Evolutionary conservation across 192 early-diverging fungal genomes (phyloP).

Genomic region (Pilobolus umbonatus): DNA sequence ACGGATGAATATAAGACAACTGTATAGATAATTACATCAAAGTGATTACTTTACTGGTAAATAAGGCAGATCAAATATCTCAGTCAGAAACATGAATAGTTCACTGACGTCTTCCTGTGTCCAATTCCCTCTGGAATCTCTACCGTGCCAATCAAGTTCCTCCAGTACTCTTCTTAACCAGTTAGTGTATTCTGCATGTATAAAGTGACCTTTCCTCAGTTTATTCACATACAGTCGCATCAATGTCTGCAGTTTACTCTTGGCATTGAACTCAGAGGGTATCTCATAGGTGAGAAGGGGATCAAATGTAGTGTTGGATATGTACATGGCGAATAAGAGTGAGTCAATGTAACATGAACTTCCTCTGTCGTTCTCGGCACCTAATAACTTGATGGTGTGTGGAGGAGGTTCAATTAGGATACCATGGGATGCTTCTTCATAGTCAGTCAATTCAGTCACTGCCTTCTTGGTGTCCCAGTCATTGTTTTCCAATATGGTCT

Average conservation of each 20-base stretch:
- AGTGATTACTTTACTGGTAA: slow-evolving; percentile 45
- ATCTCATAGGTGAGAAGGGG: slow-evolving; percentile 38
- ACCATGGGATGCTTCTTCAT: slow-evolving; percentile 34
- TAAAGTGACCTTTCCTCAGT: slow-evolving; percentile 54
- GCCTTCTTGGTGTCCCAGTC: slow-evolving; percentile 29
- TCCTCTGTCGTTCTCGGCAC: slow-evolving; percentile 55
- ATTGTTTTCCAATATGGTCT: slow-evolving; percentile 27
- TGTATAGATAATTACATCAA: background rate
- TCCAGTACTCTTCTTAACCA: slow-evolving; percentile 47
- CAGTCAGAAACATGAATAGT: slow-evolving; percentile 63
- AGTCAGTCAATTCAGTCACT: slow-evolving; percentile 19
- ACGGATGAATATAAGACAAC: background rate
- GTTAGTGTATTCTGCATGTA: slow-evolving; percentile 45
- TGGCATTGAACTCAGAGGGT: slow-evolving; percentile 2
- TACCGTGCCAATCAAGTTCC: slow-evolving; percentile 45
- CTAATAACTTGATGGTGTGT: slow-evolving; percentile 25
- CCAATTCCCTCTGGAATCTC: slow-evolving; percentile 9
- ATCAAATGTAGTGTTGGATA: slow-evolving; percentile 51
- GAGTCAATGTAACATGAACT: slow-evolving; percentile 68
- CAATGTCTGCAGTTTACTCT: slow-evolving; percentile 45
- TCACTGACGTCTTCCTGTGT: slow-evolving; percentile 67
- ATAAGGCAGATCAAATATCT: slow-evolving; percentile 60
- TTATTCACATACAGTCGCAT: slow-evolving; percentile 56
- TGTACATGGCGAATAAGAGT: slow-evolving; percentile 65
- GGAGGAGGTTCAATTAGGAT: slow-evolving; percentile 14